Base-by-base conservation (phyloP, 495 filamentous ascomycete genomes). In the Lasiosphaeria hispida region DNA sequence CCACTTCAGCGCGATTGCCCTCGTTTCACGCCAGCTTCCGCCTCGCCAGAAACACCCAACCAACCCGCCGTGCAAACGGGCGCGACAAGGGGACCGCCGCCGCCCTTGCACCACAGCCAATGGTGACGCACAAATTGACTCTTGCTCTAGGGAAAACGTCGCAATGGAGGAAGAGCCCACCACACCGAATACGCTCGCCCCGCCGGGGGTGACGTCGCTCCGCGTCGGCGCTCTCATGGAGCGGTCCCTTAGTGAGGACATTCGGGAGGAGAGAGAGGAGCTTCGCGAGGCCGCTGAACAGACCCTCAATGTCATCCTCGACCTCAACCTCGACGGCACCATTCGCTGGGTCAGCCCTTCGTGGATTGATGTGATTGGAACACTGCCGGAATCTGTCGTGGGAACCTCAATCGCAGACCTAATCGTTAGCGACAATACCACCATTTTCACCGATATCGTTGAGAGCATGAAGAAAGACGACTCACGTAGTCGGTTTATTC, bases 311-410 rank as follows among this genome's bases (percentile, higher is more conserved):
- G 88, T 96, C 53, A 97, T 98, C 62, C 75, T 97, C 67, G 92
- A 98, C 71, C 82, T 98, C 51, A 89, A 87, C 63, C 79, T 97
- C 47, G 89, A 96, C 63, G 90, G 90, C 47, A 86, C 82, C 39
- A 87, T 98, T 63, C 85, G 89, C 67, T 97, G 95, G 91, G 92
- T 94, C 57, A 97, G 93, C 72, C 89, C 91, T 8, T 96, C 92
- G n/a, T 98, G 94, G 94, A 83, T 83, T 55, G 91, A 96, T 65
- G 89, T 98, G 43, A 86, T 97, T 45, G 94, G 94, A 48, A 91
- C 89, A 4, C 64, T 80, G 41, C 83, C 85, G 14, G 84, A 88
- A 13, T 81, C 87, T 10, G 86, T 97, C 48, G 77, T 88, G 51
- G 89, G 89, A 48, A 88, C 82, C 49, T 75, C 87, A 48, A 91